These are phyloP conservation scores for Pseudogymnoascus sp. DNA, from an alignment of 2,329 filamentous ascomycete species.

Conservation along the genomic window DNA sequence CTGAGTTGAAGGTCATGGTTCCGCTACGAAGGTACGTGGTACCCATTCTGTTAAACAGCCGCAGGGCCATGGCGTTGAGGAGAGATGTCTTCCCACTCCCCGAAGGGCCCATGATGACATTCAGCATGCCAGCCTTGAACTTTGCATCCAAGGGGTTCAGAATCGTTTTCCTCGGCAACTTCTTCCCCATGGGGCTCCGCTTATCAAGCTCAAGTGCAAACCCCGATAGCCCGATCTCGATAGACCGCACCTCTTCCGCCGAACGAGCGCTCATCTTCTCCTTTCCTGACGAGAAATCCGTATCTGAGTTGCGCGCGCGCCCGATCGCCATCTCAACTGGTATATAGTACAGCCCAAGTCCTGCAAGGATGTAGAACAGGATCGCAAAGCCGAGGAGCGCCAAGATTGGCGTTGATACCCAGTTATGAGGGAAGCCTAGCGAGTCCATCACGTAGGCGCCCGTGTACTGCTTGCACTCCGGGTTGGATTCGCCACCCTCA, in stretches of 20 bases:
- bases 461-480: constrained; percentile 59
- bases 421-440: constrained; percentile 58
- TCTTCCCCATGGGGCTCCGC: constrained; percentile 43
- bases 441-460: constrained; percentile 61
- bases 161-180: constrained; percentile 48
- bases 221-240: constrained; percentile 56
- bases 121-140: constrained; percentile 60
- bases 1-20: constrained; percentile 60
- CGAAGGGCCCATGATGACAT: constrained; percentile 74
- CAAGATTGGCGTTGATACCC: constrained; percentile 60
- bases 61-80: constrained; percentile 62
- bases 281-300: constrained; percentile 60
- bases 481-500: constrained; percentile 52
- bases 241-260: constrained; percentile 46
- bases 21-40: constrained; percentile 57
- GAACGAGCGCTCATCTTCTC: constrained; percentile 55
- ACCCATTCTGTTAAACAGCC: constrained; percentile 52
- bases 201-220: constrained; percentile 61
- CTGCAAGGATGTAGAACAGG: constrained; percentile 54
- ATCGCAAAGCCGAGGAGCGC: constrained; percentile 53
- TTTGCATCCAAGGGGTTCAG: constrained; percentile 57
- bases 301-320: constrained; percentile 47
- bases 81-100: constrained; percentile 70
- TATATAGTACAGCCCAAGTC: constrained; percentile 53
- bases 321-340: constrained; percentile 63